These are phyloP conservation scores for Polytrichum formosum DNA, from an alignment of 225 moss, liverwort and hornwort genomes.

Conservation along the genomic window DNA sequence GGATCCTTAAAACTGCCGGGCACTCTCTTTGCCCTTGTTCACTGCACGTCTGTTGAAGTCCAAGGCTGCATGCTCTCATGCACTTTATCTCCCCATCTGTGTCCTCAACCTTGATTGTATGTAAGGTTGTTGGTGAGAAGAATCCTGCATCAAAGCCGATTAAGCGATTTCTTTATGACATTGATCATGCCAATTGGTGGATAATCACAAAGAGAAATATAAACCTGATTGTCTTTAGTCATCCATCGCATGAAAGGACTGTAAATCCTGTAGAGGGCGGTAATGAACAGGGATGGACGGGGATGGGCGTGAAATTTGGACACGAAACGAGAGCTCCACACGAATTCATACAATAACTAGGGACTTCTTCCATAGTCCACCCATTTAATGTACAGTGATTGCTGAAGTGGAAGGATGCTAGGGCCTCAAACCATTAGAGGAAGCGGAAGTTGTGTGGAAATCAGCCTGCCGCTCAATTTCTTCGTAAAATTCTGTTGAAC, in stretches of 20 bases:
- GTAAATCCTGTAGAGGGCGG: too few species aligned
- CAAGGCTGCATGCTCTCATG: slow-evolving; percentile 32
- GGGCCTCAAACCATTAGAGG: slow-evolving; percentile 32
- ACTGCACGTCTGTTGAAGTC: slow-evolving; percentile 39
- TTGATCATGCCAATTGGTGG: too few species aligned
- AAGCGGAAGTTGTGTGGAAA: slow-evolving; percentile 6
- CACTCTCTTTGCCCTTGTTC: slow-evolving; percentile 27
- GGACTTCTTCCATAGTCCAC: not conserved
- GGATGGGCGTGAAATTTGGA: too few species aligned
- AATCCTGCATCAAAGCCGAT: slow-evolving; percentile 25
- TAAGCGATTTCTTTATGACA: not conserved
- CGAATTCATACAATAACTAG: not conserved
- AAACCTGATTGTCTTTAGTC: too few species aligned
- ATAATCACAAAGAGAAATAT: too few species aligned
- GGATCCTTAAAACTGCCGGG: slow-evolving; percentile 20
- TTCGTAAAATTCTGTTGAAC: slow-evolving; percentile 1
- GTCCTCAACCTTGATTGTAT: slow-evolving; percentile 36
- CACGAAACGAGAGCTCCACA: too few species aligned
- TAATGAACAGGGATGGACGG: too few species aligned
- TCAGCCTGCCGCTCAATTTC: slow-evolving; percentile 16
- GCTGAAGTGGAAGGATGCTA: not conserved
- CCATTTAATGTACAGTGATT: not conserved
- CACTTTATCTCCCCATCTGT: slow-evolving; percentile 33
- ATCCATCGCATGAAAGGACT: too few species aligned
- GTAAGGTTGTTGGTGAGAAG: slow-evolving; percentile 24